phyloP scores from a whole-genome alignment of 108 stramenopile genomes.

The Fistulifera pelliculosa region DNA sequence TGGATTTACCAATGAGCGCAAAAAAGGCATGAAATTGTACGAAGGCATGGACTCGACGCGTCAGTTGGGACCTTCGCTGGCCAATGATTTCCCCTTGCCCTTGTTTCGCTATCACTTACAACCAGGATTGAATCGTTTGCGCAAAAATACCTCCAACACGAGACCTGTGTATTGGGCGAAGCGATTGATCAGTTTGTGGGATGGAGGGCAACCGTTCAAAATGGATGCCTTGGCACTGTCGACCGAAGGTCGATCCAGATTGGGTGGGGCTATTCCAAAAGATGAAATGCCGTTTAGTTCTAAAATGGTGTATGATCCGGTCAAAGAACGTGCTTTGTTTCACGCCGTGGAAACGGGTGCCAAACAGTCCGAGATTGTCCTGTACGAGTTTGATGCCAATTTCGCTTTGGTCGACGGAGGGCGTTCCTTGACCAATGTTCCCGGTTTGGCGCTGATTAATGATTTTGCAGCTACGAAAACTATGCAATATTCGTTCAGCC shows the following conservation, averaged over 20 bases:
- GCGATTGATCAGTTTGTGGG: conserved; percentile 63
- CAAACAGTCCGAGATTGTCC: conserved; percentile 40
- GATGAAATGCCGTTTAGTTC: conserved; percentile 58
- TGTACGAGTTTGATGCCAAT: conserved; percentile 70
- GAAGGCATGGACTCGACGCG: conserved; percentile 78
- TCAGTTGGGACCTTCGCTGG: conserved; percentile 23
- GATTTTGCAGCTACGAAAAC: conserved; percentile 73
- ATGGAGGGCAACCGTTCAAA: conserved; percentile 79
- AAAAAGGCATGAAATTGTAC: conserved; percentile 71
- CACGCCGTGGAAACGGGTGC: conserved; percentile 46
- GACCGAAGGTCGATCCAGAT: conserved; percentile 68
- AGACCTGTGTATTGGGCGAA: conserved; percentile 68
- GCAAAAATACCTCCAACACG: conserved; percentile 79
- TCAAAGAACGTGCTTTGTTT: conserved; percentile 56
- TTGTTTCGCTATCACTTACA: conserved; percentile 69
- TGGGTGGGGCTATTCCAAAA: conserved; percentile 71
- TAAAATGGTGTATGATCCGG: conserved; percentile 47
- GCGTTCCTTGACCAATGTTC: conserved; percentile 30
- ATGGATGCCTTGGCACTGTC: conserved; percentile 63
- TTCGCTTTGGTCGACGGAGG: conserved; percentile 63
- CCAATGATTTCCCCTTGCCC: conserved; percentile 64
- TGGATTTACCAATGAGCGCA: conserved; percentile 72
- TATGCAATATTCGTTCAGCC: conserved; percentile 70
- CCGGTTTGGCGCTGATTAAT: conserved; percentile 62
- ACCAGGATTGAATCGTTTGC: conserved; percentile 65